Evolutionary conservation across 2,329 filamentous ascomycete species (phyloP).

Genomic region (Immersiporthe knoxdaviesiana): DNA sequence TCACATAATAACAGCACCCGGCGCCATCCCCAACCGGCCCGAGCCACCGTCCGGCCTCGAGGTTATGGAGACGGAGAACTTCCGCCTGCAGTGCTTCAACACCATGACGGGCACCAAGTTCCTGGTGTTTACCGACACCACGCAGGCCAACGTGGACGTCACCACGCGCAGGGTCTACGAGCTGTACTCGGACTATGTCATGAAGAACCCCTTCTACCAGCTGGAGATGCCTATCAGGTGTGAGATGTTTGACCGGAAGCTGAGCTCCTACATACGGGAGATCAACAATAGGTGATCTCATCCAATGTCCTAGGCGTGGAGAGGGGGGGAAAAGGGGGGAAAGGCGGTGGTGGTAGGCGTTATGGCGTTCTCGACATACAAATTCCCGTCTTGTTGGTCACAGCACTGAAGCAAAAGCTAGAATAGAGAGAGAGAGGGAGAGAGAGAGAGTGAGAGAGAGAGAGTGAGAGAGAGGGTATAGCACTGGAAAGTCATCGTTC

Average conservation of each 20-base stretch:
- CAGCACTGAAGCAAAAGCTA: slow-evolving; percentile 4
- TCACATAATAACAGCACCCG: slow-evolving; percentile 38
- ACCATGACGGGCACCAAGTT: slow-evolving; percentile 96
- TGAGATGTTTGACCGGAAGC: slow-evolving; percentile 89
- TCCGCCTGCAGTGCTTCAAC: slow-evolving; percentile 93
- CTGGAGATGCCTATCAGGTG: slow-evolving; percentile 96
- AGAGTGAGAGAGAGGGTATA: slow-evolving; percentile 25
- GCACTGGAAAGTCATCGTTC: slow-evolving; percentile 21
- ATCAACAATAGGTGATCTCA: slow-evolving; percentile 59
- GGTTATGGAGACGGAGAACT: slow-evolving; percentile 90
- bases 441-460: too few relatives aligned
- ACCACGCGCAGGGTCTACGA: slow-evolving; percentile 89
- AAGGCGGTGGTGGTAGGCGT: slow-evolving; percentile 14
- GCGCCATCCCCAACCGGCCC: slow-evolving; percentile 52
- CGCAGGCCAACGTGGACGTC: slow-evolving; percentile 83
- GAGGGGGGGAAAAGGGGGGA: not conserved
- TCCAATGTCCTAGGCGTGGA: not conserved
- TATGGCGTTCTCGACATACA: slow-evolving; percentile 19
- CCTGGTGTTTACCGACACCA: slow-evolving; percentile 87
- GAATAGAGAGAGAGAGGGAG: slow-evolving; percentile 23
- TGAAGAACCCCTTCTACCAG: slow-evolving; percentile 99
- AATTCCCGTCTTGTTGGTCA: slow-evolving; percentile 17
- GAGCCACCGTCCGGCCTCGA: slow-evolving; percentile 80
- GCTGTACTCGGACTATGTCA: slow-evolving; percentile 93
- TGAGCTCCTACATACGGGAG: slow-evolving; percentile 78